A percentile compares a stretch with the other conserved stretches of the same genome.
phyloP scores from a whole-genome alignment of 2,329 filamentous ascomycete species.

The Colletotrichum sp. region DNA sequence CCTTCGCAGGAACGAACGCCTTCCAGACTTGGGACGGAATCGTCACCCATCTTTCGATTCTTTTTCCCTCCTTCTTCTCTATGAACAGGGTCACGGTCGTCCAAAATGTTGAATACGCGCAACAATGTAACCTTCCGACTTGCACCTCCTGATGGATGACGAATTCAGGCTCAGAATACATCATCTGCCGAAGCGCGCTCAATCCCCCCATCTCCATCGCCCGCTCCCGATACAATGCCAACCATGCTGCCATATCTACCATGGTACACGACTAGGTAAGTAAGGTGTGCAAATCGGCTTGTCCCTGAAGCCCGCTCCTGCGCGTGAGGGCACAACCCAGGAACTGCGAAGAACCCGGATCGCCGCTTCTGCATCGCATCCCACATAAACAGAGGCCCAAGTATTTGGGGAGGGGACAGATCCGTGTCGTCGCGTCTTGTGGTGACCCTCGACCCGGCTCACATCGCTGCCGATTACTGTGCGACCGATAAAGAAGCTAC shows the following conservation, averaged over 20 bases:
- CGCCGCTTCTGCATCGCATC: slow-evolving; percentile 8
- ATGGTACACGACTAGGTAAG: neutral
- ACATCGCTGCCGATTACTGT: neutral
- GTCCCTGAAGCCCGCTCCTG: neutral
- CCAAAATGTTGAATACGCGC: neutral
- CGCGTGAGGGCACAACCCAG: neutral
- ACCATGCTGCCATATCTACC: neutral
- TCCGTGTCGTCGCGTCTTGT: neutral
- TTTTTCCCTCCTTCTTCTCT: neutral
- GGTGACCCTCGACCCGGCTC: neutral
- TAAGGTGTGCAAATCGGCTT: neutral
- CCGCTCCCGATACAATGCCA: neutral
- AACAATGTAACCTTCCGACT: neutral
- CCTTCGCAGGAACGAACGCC: neutral
- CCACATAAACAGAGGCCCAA: neutral
- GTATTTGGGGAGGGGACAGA: slow-evolving; percentile 1
- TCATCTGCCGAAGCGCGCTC: slow-evolving; percentile 12
- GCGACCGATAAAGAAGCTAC: neutral
- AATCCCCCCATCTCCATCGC: neutral
- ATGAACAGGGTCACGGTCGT: neutral
- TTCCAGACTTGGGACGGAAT: neutral
- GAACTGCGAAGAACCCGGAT: slow-evolving; percentile 3
- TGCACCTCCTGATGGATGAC: neutral
- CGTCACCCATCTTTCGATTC: neutral
- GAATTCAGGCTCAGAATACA: slow-evolving; percentile 2